Conservation (phyloP, 2,329 filamentous ascomycete genomes). For the Botryosphaeria agaves region DNA sequence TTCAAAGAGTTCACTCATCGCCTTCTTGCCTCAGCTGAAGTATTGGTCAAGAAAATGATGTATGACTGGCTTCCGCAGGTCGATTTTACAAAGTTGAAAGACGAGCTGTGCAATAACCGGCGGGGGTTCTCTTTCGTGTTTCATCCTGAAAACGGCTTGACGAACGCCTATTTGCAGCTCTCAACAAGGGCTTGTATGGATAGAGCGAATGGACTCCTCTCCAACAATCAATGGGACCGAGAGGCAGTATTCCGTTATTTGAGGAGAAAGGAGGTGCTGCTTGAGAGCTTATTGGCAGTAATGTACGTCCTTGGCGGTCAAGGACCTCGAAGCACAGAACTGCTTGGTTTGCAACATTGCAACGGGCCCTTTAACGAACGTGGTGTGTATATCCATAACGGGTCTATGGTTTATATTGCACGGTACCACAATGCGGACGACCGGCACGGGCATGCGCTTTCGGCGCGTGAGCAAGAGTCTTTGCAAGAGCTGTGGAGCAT, state of each 20-base stretch:
- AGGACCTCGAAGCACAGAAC: background rate
- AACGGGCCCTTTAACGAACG: background rate
- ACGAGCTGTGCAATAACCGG: background rate
- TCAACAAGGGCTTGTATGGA: background rate
- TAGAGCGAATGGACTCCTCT: background rate
- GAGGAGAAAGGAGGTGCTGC: background rate
- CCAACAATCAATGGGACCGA: background rate
- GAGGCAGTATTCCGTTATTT: background rate
- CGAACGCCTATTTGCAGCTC: background rate
- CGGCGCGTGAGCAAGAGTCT: background rate
- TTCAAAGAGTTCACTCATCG: background rate
- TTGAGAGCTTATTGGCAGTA: background rate
- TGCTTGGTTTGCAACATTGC: background rate
- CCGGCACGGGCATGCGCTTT: background rate
- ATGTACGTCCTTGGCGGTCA: background rate
- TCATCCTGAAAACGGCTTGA: background rate
- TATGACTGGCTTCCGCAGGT: background rate
- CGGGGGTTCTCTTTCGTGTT: background rate
- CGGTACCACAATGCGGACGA: background rate
- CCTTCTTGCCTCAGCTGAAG: background rate
- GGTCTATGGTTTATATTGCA: background rate
- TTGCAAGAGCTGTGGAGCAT: background rate
- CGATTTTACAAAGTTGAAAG: background rate
- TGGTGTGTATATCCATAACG: background rate
- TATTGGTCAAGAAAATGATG: background rate